Conservation (phyloP, 495 filamentous ascomycete genomes). For the Mytilinidion resinicola region DNA sequence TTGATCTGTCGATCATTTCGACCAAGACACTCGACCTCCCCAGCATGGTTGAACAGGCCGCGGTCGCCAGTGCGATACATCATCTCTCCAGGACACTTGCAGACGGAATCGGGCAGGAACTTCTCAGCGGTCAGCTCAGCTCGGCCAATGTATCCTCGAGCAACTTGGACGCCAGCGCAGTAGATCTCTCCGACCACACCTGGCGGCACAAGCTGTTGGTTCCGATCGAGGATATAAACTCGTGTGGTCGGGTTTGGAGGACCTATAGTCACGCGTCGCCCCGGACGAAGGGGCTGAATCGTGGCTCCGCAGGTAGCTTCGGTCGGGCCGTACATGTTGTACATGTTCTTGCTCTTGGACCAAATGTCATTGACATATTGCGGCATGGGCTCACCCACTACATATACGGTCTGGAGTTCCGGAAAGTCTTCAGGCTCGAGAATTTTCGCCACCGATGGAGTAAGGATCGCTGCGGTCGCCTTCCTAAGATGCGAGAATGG, state of each 20-base stretch:
- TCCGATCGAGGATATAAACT: slow-evolving; percentile 33
- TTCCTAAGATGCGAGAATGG: slow-evolving; percentile 25
- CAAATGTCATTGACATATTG: slow-evolving; percentile 31
- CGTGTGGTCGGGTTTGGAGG: slow-evolving; percentile 27
- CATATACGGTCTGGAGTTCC: slow-evolving; percentile 27
- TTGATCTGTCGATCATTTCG: slow-evolving; percentile 37
- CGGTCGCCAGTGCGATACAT: slow-evolving; percentile 39
- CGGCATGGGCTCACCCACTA: slow-evolving; percentile 33
- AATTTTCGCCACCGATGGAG: slow-evolving; percentile 29
- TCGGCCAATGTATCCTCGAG: slow-evolving; percentile 33
- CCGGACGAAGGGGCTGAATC: slow-evolving; percentile 14
- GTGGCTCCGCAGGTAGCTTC: slow-evolving; percentile 34
- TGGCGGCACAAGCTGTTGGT: slow-evolving; percentile 14
- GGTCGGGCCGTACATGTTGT: slow-evolving; percentile 40
- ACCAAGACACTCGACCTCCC: slow-evolving; percentile 30
- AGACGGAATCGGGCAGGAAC: slow-evolving; percentile 5
- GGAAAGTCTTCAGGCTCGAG: slow-evolving; percentile 26
- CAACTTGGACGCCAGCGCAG: slow-evolving; percentile 36
- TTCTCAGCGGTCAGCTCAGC: slow-evolving; percentile 16
- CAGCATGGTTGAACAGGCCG: slow-evolving; percentile 28
- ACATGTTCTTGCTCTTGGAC: slow-evolving; percentile 22
- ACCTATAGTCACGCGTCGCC: slow-evolving; percentile 33
- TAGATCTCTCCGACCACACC: slow-evolving; percentile 37
- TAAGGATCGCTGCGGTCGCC: slow-evolving; percentile 29
- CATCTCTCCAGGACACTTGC: slow-evolving; percentile 7